Base-by-base conservation (phyloP, 140 eudicot species). In the Senecio squalidus region DNA sequence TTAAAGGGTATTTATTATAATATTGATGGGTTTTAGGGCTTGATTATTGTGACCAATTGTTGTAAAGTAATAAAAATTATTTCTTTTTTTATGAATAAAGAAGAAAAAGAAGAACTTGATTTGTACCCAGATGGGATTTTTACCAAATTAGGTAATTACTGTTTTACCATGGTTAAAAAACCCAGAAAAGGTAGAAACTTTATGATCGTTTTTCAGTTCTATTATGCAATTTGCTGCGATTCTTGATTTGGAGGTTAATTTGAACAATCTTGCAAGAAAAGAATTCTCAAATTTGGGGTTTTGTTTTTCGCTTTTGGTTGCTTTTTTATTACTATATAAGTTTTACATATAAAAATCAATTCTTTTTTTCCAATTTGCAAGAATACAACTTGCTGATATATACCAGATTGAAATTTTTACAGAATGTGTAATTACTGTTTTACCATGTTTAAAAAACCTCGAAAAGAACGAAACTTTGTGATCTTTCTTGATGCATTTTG, bases 61-160 rank as follows among this genome's bases (percentile, higher is more conserved):
- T 41, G 53, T 43, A 3, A n/a, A 1, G 23, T 2, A 11, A 41
- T 39, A 51, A 15, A 15, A 31, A 36, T 9, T 34, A 66, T 17
- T 22, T 38, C 16, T 24, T 27, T 31, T 48, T 5, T 45, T 63
- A n/a, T 31, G 11, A 14, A n/a, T 24, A 33, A 14, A 31, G 21
- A 31, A 55, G 41, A 47, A 44, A 52, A 48, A 69, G 9, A 29
- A 6, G 68, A 49, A 18, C 27, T 38, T 68, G 60, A 49, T 69
- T 26, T 51, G 27, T 49, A 36, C 51, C 64, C 30, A 51, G 51
- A 54, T 51, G 41, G 13, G 1, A 27, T 5, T 9, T 50, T 17
- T 49, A n/a, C 28, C 15, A 50, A 39, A 60, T 24, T 33, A 26
- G 16, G 36, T 39, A 51, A 28, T 28, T 53, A 43, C 23, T 40